Conservation (phyloP, 495 filamentous ascomycete genomes). For the Hyaloscypha hepaticicola region DNA sequence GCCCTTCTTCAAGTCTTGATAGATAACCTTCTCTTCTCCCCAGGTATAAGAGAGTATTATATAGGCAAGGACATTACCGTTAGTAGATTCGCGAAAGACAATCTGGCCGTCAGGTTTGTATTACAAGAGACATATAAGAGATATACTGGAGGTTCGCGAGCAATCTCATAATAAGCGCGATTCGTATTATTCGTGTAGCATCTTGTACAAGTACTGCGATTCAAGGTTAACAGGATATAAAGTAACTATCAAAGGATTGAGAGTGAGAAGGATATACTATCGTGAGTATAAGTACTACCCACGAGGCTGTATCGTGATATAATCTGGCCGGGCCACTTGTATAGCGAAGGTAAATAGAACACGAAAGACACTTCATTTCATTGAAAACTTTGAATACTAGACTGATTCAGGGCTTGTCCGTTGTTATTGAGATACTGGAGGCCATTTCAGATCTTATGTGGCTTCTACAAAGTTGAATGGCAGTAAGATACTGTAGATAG, state of each 20-base stretch:
- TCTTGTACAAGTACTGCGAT: constrained; percentile 9
- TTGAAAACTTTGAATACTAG: too few relatives aligned
- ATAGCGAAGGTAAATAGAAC: constrained; percentile 4
- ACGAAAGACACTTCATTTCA: too few relatives aligned
- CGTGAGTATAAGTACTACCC: constrained; percentile 2
- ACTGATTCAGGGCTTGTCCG: too few relatives aligned
- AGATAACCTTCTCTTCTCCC: constrained; percentile 34
- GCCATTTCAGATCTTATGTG: too few relatives aligned
- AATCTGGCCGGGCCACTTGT: constrained; percentile 4
- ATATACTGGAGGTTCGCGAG: constrained; percentile 18
- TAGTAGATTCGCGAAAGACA: constrained; percentile 29
- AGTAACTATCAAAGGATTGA: constrained; percentile 6
- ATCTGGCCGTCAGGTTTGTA: constrained; percentile 29
- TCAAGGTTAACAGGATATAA: constrained; percentile 4
- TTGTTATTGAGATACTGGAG: too few relatives aligned
- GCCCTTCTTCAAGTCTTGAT: constrained; percentile 25
- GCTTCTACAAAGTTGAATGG: too few relatives aligned
- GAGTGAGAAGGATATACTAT: background rate
- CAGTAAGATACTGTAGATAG: too few relatives aligned
- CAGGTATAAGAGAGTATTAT: constrained; percentile 35
- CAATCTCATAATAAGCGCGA: constrained; percentile 24
- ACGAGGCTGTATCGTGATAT: constrained; percentile 5
- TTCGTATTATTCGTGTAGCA: constrained; percentile 17
- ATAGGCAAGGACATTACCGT: constrained; percentile 29
- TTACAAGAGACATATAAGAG: constrained; percentile 28